Base-by-base conservation (phyloP, 371 early-diverging fungal genomes). In the Sporodiniella umbellata region DNA sequence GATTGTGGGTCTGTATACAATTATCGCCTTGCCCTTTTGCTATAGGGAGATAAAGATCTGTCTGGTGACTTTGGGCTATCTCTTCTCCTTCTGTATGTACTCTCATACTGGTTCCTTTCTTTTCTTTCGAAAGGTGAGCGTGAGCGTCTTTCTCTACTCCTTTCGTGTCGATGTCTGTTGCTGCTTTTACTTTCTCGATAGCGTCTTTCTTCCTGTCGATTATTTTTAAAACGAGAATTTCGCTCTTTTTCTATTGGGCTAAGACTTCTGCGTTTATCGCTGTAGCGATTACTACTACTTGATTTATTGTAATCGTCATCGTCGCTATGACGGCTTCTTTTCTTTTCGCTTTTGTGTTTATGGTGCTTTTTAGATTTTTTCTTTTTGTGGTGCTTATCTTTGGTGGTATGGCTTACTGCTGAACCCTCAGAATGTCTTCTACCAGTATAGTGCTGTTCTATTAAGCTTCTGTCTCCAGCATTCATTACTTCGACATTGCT, bases 331-430 rank as follows among this genome's bases (percentile, higher is more conserved):
- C 49, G 58, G 26, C 46, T 48, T 22, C 59, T 65, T 33, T 63
- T 53, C 2, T 53, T 45, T 14, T 53, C 49, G 4, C 54, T 58
- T 50, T 71, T 63, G 30, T 68, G 67, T 45, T 75, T 71, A 43
- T 59, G 60, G 30, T 62, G 56, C 37, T 78, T 79, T 37, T 68
- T 63, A 30, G 57, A 58, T 33, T 66, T 64, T 42, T 68, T 74
- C 45, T 68, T 73, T 40, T 72, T 66, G 8, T 44, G 40, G 21
- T 40, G 31, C 62, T 61, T 49, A 55, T 73, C 46, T 12, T 40
- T 11, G 18, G 12, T 30, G 30, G 39, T 31, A 14, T 48, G 28
- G 0, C 6, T 19, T 28, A 19, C 14, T 22, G 28, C 30, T 4
- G 21, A 14, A 18, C 2, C 19, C 31, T 28, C 31, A 7, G 33